Conservation (phyloP, 257 asterid genomes). For the Nicotiana obtusifolia region DNA sequence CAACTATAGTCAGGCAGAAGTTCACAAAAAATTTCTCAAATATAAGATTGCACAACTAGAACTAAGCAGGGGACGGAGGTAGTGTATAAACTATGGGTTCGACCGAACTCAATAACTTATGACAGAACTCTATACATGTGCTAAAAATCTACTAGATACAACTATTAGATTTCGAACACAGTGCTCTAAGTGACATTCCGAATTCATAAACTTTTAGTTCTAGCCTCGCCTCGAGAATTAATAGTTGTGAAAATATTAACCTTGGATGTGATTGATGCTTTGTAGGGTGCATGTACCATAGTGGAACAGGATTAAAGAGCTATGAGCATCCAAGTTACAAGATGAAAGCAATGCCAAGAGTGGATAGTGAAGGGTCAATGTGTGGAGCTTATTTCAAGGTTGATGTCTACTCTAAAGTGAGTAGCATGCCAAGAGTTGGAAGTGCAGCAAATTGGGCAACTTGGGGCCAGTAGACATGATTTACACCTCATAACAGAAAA, state of each 20-base stretch:
- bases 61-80: too few species aligned
- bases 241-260: too few species aligned
- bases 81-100: too few species aligned
- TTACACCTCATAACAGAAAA: conserved; percentile 19
- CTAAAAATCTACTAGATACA: too few species aligned
- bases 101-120: too few species aligned
- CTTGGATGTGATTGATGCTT: not conserved
- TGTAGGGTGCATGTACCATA: conserved; percentile 90
- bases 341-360: conserved; percentile 95
- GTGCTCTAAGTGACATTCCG: too few species aligned
- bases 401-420: conserved; percentile 51
- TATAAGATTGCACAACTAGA: not conserved
- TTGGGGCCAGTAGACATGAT: not conserved
- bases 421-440: conserved; percentile 92
- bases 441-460: conserved; percentile 87
- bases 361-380: conserved; percentile 91
- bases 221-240: too few species aligned
- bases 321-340: conserved; percentile 82
- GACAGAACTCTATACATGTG: too few species aligned
- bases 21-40: not conserved
- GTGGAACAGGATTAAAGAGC: conserved; percentile 76
- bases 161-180: too few species aligned
- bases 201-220: too few species aligned
- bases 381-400: conserved; percentile 87
- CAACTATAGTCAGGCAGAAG: not conserved